These are phyloP conservation scores for Termitomyces sp. DNA, from an alignment of 1,284 basidiomycete genomes.

Conservation along the genomic window DNA sequence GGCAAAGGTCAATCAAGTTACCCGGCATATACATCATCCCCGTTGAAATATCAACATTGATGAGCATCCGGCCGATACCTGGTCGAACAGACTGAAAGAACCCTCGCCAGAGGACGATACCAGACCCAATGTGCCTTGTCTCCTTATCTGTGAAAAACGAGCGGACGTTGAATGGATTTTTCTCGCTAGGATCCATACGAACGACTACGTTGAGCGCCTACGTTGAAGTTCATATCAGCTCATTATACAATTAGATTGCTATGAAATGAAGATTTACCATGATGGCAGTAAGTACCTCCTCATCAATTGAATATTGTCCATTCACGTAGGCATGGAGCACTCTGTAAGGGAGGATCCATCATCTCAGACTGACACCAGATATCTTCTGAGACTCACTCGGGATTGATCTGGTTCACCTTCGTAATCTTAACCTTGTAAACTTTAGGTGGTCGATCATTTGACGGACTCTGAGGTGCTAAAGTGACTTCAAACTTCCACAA, in stretches of 20 bases:
- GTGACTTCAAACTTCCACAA: slow-evolving; percentile 50
- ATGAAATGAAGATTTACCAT: slow-evolving; percentile 38
- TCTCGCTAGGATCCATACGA: slow-evolving; percentile 63
- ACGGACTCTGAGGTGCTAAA: slow-evolving; percentile 32
- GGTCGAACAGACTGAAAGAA: slow-evolving; percentile 62
- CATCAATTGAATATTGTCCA: slow-evolving; percentile 62
- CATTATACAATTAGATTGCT: not conserved
- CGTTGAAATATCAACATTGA: slow-evolving; percentile 74
- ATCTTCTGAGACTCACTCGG: slow-evolving; percentile 32
- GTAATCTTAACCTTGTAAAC: slow-evolving; percentile 58
- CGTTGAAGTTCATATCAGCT: not conserved
- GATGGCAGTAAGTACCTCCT: slow-evolving; percentile 60
- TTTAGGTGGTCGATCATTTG: slow-evolving; percentile 45
- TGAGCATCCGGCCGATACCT: slow-evolving; percentile 53
- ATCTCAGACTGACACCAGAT: not conserved
- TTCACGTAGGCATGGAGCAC: slow-evolving; percentile 56
- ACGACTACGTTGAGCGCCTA: slow-evolving; percentile 70
- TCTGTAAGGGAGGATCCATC: slow-evolving; percentile 29
- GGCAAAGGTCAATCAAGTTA: slow-evolving; percentile 44
- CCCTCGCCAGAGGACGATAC: slow-evolving; percentile 43
- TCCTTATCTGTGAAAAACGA: slow-evolving; percentile 56
- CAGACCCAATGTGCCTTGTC: slow-evolving; percentile 23
- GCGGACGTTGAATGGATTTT: slow-evolving; percentile 64
- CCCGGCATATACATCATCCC: slow-evolving; percentile 64
- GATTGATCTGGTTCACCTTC: slow-evolving; percentile 61